These are phyloP conservation scores for Excoecaria cochinchinensis DNA, from an alignment of 345 rosid species.

Conservation along the genomic window DNA sequence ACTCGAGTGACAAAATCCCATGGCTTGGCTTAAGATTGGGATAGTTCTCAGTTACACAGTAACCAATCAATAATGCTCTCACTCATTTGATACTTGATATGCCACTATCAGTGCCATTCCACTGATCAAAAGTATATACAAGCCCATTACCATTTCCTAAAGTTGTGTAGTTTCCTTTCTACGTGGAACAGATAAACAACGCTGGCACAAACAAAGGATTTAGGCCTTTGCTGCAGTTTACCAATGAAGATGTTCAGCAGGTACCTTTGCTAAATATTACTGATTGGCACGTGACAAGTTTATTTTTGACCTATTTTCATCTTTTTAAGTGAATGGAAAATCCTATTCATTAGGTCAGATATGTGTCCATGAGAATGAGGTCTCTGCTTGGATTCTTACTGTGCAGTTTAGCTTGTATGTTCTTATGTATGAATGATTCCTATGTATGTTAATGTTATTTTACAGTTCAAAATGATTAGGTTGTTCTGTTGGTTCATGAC, in stretches of 20 bases:
- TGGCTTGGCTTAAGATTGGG: not conserved
- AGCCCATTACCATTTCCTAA: not conserved
- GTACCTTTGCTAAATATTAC: conserved; percentile 27
- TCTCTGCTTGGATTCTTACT: not conserved
- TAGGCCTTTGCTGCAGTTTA: conserved; percentile 80
- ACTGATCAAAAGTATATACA: not conserved
- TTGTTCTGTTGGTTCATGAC: conserved; percentile 13
- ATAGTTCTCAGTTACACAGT: not conserved
- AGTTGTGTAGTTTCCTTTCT: conserved; percentile 3
- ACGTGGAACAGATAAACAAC: conserved; percentile 68
- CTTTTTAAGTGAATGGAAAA: not conserved
- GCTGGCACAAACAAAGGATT: conserved; percentile 96
- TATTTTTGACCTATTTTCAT: not conserved
- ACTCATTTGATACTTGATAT: not conserved
- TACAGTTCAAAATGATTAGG: not conserved
- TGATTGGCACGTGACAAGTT: not conserved
- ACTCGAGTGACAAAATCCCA: not conserved
- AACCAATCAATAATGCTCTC: not conserved
- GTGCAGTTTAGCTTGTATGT: not conserved
- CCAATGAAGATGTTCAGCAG: conserved; percentile 83
- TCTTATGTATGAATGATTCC: not conserved
- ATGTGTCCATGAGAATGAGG: not conserved
- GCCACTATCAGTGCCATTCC: not conserved
- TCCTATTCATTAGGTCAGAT: not conserved
- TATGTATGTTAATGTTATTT: not conserved